Conservation (phyloP, 2,329 filamentous ascomycete species). For the Simplicillium sp. region DNA sequence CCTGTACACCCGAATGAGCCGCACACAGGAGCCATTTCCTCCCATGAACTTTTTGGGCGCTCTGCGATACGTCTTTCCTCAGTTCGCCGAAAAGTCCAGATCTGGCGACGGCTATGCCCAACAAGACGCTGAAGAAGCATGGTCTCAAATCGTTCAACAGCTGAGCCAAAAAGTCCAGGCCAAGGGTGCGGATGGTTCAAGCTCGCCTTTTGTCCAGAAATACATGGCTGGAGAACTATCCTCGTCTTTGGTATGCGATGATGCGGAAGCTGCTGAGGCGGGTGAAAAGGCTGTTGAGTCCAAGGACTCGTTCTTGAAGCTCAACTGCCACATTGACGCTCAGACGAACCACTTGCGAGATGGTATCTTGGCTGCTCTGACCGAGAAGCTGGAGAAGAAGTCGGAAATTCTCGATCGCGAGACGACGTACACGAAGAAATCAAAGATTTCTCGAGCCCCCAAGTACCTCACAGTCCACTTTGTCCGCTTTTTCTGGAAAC, state of each 20-base stretch:
- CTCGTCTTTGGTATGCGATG: constrained; percentile 73
- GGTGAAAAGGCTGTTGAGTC: constrained; percentile 61
- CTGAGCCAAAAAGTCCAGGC: constrained; percentile 69
- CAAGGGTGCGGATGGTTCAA: constrained; percentile 40
- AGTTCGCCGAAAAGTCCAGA: constrained; percentile 85
- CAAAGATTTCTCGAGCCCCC: constrained; percentile 80
- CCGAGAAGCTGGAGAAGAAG: constrained; percentile 84
- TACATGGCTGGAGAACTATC: constrained; percentile 81
- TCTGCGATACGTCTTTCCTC: constrained; percentile 71
- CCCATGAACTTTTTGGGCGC: constrained; percentile 76
- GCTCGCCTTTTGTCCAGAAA: constrained; percentile 73
- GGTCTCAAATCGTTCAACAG: constrained; percentile 87
- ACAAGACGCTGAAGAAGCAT: constrained; percentile 96
- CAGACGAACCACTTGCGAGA: constrained; percentile 86
- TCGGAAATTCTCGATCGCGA: constrained; percentile 71
- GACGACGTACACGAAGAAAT: constrained; percentile 79
- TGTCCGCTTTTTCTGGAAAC: constrained; percentile 96
- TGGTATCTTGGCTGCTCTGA: constrained; percentile 71
- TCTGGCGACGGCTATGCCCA: constrained; percentile 83
- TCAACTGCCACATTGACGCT: constrained; percentile 89
- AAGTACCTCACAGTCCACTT: constrained; percentile 97
- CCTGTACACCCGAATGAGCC: constrained; percentile 80
- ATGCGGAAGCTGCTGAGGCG: constrained; percentile 62
- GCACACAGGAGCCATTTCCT: constrained; percentile 79
- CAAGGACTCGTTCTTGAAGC: constrained; percentile 75